Base-by-base conservation (phyloP, 305 asterid genomes). In the Fraxinus angustifolia region DNA sequence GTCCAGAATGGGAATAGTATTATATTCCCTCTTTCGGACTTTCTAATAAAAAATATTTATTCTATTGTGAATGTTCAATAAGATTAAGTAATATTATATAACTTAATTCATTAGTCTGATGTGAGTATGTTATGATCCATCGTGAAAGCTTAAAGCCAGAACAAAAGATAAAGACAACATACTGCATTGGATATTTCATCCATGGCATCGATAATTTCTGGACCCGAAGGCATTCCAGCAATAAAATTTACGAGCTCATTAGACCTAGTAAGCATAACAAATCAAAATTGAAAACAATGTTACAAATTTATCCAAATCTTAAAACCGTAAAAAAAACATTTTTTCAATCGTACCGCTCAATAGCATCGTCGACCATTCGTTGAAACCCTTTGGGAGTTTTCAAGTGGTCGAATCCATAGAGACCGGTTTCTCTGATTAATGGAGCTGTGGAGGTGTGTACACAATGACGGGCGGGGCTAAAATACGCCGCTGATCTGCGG, bases 161-260 rank as follows among this genome's bases (percentile, higher is more conserved):
- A 58, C 26, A 26, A 38, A 65, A 14, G 3, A 8, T 2, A 1
- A 33, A 62, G 74, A 68, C 36, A 36, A 72, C 90, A 78, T 76
- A 96, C 99, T 31, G 98, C 86, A 82, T 96, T 97, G 1, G 98
- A 94, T 82, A 96, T 88, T 84, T 93, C 98, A 88, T 96, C 99
- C 98, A 96, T 92, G 2, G 97, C 90, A 70, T 87, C 87, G 73
- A 96, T 84, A 81, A 94, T 92, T 79, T 93, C 91, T 0, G 93
- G 90, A 84, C 97, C 89, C 76, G 97, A 84, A 60, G 97, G 97
- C 98, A 96, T 93, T 78, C 88, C 92, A 83, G 94, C 86, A 78
- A 96, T 91, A 58, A 80, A 87, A 78, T 75, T 85, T 78, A 96
- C 93, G 34, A 96, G 96, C 38, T 93, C 99, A 85, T 91, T 89